phyloP scores from a whole-genome alignment of 116 monocot species.

The Cymodocea nodosa region DNA sequence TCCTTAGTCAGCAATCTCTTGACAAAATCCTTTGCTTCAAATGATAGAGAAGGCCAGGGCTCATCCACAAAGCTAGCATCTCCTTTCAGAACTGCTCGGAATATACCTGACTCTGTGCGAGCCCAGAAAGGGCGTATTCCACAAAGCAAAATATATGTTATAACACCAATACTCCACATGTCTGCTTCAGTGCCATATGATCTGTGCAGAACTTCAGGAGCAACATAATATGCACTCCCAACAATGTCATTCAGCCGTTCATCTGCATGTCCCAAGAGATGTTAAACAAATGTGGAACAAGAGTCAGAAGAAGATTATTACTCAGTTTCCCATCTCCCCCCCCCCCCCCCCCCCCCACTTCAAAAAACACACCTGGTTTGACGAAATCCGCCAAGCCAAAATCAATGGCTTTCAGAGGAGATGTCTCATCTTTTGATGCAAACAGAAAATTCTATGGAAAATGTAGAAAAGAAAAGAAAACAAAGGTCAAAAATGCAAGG shows the following conservation, averaged over 20 bases:
- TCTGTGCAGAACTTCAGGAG: constrained; percentile 83
- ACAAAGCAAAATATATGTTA: constrained; percentile 65
- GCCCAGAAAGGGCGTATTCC: constrained; percentile 86
- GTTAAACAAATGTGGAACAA: background rate
- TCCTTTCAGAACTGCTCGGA: constrained; percentile 62
- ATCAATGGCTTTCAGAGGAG: constrained; percentile 61
- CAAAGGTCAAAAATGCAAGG: background rate
- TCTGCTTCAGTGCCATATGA: constrained; percentile 86
- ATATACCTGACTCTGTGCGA: constrained; percentile 76
- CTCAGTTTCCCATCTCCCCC: no score
- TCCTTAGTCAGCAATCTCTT: constrained; percentile 55
- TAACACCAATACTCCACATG: constrained; percentile 89
- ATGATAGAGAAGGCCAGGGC: constrained; percentile 66
- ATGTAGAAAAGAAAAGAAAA: constrained; percentile 1
- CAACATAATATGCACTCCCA: constrained; percentile 91
- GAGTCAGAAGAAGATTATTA: background rate
- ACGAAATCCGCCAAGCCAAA: constrained; percentile 84
- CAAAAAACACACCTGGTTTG: constrained; percentile 44
- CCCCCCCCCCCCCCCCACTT: no score
- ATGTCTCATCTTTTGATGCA: constrained; percentile 46
- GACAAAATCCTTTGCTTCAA: constrained; percentile 67
- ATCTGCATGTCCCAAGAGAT: constrained; percentile 28
- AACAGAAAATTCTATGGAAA: constrained; percentile 62
- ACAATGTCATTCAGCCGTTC: constrained; percentile 83
- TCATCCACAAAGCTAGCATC: constrained; percentile 66